Evolutionary conservation across 2,329 filamentous ascomycete genomes (phyloP).

Genomic region (Stagonosporopsis vannaccii): DNA sequence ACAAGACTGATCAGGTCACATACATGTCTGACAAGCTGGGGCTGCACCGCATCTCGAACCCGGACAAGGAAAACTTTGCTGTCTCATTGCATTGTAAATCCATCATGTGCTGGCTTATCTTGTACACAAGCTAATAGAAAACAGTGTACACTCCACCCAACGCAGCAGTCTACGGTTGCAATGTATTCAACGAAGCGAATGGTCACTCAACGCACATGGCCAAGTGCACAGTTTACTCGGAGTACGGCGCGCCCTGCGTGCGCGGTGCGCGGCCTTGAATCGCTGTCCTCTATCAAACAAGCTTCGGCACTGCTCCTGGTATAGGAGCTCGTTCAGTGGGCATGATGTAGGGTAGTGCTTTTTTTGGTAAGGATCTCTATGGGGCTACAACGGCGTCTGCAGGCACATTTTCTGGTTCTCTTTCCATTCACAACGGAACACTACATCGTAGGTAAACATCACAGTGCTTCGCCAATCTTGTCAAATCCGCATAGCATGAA

Average conservation of each 20-base stretch:
- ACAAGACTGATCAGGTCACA: constrained; percentile 75
- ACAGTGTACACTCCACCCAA: constrained; percentile 86
- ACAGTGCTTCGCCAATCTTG: too few relatives aligned
- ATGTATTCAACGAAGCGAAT: constrained; percentile 80
- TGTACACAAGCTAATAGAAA: neutral
- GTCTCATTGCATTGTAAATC: constrained; percentile 78
- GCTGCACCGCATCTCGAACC: constrained; percentile 82
- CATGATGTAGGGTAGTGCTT: neutral
- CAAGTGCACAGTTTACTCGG: constrained; percentile 43
- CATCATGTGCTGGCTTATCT: neutral
- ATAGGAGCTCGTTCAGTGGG: neutral
- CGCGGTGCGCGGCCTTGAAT: constrained; percentile 3
- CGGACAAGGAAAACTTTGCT: constrained; percentile 73
- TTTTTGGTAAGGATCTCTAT: neutral
- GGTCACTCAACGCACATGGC: constrained; percentile 55
- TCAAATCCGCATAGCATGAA: too few relatives aligned
- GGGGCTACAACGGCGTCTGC: neutral
- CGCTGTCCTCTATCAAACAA: neutral
- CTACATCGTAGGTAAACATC: neutral
- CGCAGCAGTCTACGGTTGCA: constrained; percentile 80
- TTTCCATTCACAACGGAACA: neutral
- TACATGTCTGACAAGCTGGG: constrained; percentile 93
- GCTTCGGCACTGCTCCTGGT: neutral
- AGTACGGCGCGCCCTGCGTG: constrained; percentile 34
- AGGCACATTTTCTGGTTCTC: neutral